Percentiles rank a stretch among this genome's conserved stretches.
Evolutionary conservation across 2,329 filamentous ascomycete genomes (phyloP).

Genomic region (Botryotinia convoluta): DNA sequence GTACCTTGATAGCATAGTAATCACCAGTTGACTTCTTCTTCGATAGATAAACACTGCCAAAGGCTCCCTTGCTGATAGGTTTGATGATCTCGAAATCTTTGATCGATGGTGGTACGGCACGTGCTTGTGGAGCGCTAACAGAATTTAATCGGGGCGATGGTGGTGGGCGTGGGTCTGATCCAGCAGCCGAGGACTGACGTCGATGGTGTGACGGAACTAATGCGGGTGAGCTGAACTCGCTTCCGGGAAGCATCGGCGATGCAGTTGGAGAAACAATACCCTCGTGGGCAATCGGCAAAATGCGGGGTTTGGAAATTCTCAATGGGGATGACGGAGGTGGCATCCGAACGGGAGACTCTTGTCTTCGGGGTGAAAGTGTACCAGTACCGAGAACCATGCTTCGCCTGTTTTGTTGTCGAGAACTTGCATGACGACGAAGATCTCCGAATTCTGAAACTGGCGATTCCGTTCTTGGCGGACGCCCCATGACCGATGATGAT

Average conservation of each 20-base stretch:
- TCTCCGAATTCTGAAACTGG: slow-evolving; percentile 83
- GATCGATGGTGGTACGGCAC: slow-evolving; percentile 90
- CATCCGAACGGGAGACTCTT: slow-evolving; percentile 81
- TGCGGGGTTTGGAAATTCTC: slow-evolving; percentile 77
- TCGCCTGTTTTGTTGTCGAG: slow-evolving; percentile 78
- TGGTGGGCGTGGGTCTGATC: slow-evolving; percentile 66
- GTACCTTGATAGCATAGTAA: slow-evolving; percentile 96
- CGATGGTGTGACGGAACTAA: slow-evolving; percentile 69
- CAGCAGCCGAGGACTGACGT: slow-evolving; percentile 85
- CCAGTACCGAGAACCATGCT: slow-evolving; percentile 76
- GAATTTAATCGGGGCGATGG: slow-evolving; percentile 79
- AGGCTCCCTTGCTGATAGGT: slow-evolving; percentile 97
- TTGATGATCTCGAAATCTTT: slow-evolving; percentile 99
- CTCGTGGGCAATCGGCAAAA: slow-evolving; percentile 57
- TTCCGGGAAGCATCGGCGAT: slow-evolving; percentile 80
- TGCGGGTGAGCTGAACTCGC: slow-evolving; percentile 76
- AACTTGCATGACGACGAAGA: slow-evolving; percentile 72
- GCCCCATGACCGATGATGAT: slow-evolving; percentile 72
- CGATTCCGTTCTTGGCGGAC: slow-evolving; percentile 76
- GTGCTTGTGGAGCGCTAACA: slow-evolving; percentile 75
- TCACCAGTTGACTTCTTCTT: slow-evolving; percentile 99
- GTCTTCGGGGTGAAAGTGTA: slow-evolving; percentile 74
- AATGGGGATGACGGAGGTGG: slow-evolving; percentile 80
- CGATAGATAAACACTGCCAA: slow-evolving; percentile 94
- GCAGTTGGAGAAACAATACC: slow-evolving; percentile 78